Evolutionary conservation across 257 asterid species (phyloP), one percentile per base, ranked within the genome.

Genomic region (Solanum pennellii): DNA sequence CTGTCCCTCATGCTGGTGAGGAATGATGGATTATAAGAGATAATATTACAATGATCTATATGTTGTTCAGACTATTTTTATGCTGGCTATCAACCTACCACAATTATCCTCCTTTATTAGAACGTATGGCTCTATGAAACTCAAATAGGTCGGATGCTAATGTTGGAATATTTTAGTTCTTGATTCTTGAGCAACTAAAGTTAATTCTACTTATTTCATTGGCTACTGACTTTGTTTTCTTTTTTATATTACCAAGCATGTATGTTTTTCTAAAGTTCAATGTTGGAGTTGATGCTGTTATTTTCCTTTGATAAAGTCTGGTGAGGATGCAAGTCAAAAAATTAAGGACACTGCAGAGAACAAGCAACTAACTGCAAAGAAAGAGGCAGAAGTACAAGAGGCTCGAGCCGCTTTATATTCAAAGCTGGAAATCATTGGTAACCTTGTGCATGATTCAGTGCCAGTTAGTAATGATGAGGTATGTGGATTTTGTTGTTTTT

Each of bases 401-500:
- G 97, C 98, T 86, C 92, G 92, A 59, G 89, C 91, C 5, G 94
- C 94, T 83, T 59, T 97, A 84, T 93, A 97, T 88, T 89, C 94
- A 56, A 94, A 87, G 90, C 83, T 95, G 87, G 92, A 88, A 71
- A 56, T 44, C 65, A 95, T 97, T 91, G 99, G 99, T 86, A 97
- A 95, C 84, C 95, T 97, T 68, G 99, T 97, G 75, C 99, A 97
- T 86, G 99, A 97, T 89, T 92, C 99, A 59, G 99, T 97, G 44
- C 99, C 99, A 16, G 87, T 95, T 49, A 89, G 91, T 91, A 88
- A 94, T 10, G 92, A 95, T 90, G 99, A 97, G 98, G 99, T 95
- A 74, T 41, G 89, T 83, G 35, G 31, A 45, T 6, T 59, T 75
- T 29, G 21, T 27, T 62, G 87, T 83, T 52, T 62, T 83, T 83